These are phyloP conservation scores for Ilyonectria mors-panacis DNA, from an alignment of 2,329 filamentous ascomycete species.

Conservation along the genomic window DNA sequence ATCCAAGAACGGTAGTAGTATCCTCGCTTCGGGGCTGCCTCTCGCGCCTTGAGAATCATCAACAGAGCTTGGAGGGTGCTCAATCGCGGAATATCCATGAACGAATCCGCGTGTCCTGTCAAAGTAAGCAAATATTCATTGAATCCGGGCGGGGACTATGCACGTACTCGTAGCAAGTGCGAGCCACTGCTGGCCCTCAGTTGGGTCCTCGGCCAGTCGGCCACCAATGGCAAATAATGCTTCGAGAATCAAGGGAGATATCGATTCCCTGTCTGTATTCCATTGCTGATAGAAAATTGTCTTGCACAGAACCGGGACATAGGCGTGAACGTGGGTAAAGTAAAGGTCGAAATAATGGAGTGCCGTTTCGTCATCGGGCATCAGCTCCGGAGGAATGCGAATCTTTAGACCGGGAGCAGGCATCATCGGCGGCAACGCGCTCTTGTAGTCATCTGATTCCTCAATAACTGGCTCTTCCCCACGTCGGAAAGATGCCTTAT, in stretches of 20 bases:
- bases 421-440: conserved; percentile 76
- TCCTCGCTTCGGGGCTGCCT: conserved; percentile 91
- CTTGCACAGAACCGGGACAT: conserved; percentile 90
- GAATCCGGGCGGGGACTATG: neutral
- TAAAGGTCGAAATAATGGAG: conserved; percentile 91
- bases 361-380: conserved; percentile 89
- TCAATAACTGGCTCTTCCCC: conserved; percentile 77
- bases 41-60: conserved; percentile 90
- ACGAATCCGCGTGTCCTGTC: conserved; percentile 89
- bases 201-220: conserved; percentile 84
- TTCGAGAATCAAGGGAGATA: conserved; percentile 91
- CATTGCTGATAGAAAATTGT: conserved; percentile 89
- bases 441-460: conserved; percentile 81
- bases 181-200: conserved; percentile 92
- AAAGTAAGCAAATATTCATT: conserved; percentile 38
- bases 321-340: conserved; percentile 92
- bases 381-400: conserved; percentile 90
- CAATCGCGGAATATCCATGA: conserved; percentile 90
- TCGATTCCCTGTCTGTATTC: conserved; percentile 84
- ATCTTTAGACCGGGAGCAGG: conserved; percentile 82
- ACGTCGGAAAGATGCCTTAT: conserved; percentile 65
- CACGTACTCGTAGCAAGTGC: conserved; percentile 84
- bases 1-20: conserved; percentile 99
- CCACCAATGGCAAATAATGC: conserved; percentile 93
- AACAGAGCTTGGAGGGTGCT: conserved; percentile 94